Conservation (phyloP, 371 early-diverging fungal genomes). For the Parasitella parasitica region DNA sequence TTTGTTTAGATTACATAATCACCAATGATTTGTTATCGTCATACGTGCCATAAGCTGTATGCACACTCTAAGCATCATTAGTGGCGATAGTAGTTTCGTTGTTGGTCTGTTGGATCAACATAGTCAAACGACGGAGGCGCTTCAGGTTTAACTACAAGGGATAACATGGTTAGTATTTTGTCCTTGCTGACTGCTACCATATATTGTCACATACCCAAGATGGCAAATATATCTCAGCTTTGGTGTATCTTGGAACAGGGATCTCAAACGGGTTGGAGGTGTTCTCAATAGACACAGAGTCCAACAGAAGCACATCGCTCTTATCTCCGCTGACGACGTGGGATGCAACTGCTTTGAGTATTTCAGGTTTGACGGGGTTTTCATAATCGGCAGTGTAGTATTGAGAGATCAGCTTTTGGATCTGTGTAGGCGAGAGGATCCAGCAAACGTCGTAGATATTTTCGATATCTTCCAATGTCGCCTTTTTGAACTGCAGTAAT, state of each 20-base stretch:
- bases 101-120: slow-evolving; percentile 17
- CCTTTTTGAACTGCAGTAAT: slow-evolving; percentile 92
- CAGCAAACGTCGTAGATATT: slow-evolving; percentile 96
- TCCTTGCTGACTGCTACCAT: too few species aligned
- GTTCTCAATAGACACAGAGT: slow-evolving; percentile 78
- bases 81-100: not conserved
- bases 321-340: slow-evolving; percentile 88
- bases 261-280: slow-evolving; percentile 63
- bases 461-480: slow-evolving; percentile 88
- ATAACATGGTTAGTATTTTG: not conserved
- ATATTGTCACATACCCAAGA: slow-evolving; percentile 56
- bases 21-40: not conserved
- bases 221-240: slow-evolving; percentile 58
- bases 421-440: slow-evolving; percentile 91
- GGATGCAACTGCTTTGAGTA: slow-evolving; percentile 86
- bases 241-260: slow-evolving; percentile 56
- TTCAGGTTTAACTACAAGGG: slow-evolving; percentile 29
- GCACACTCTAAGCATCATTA: not conserved
- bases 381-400: slow-evolving; percentile 81
- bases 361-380: slow-evolving; percentile 85
- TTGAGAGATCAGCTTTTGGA: slow-evolving; percentile 90
- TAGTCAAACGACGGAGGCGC: slow-evolving; percentile 35
- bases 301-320: slow-evolving; percentile 84
- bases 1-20: not conserved
- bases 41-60: not conserved